Evolutionary conservation across 306 rosid species (phyloP), one percentile per base, ranked within the genome.

Genomic region (Urtica urens): DNA sequence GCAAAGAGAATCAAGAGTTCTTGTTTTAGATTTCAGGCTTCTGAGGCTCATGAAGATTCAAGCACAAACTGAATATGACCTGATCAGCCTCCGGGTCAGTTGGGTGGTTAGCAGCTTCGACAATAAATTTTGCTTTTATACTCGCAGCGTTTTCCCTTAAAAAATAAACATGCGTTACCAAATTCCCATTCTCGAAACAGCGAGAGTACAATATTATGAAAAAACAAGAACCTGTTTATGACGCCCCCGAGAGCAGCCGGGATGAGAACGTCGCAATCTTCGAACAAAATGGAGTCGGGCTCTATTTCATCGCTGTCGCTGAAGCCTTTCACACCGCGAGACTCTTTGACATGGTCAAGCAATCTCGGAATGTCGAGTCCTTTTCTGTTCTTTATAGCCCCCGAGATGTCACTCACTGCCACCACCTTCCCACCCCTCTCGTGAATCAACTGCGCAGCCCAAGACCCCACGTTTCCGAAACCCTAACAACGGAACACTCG

Each of bases 221-320:
- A 25, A 10, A 14, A 27, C 25, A 35, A 25, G 49, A 62, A 82
- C 93, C 75, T 84, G 68, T 81, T 90, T 64, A 90, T 90, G 72
- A 84, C 97, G 46, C 97, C 97, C 31, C 97, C 97, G 19, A 90
- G 95, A 59, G 97, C 97, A 47, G 97, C 97, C 13, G 96, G 93
- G 31, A 83, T 62, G 55, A 87, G 83, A 63, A 87, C 78, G 66
- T 80, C 96, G 29, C 86, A 83, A 15, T 83, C 94, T 64, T 87
- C 78, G 58, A 74, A 72, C 66, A 87, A 74, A 30, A 80, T 72
- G 22, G 94, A 73, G 1, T 50, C 51, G 23, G 86, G 67, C 3
- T 80, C 83, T 37, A 76, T 76, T 28, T 73, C 21, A 66, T 87
- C 83, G 3, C 67, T 93, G 10, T 86, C 96, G 14, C 72, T 49